Evolutionary conservation across 2,329 filamentous ascomycete genomes (phyloP), one percentile per base, ranked within the genome.

Genomic region (Keithomyces neogunnii): DNA sequence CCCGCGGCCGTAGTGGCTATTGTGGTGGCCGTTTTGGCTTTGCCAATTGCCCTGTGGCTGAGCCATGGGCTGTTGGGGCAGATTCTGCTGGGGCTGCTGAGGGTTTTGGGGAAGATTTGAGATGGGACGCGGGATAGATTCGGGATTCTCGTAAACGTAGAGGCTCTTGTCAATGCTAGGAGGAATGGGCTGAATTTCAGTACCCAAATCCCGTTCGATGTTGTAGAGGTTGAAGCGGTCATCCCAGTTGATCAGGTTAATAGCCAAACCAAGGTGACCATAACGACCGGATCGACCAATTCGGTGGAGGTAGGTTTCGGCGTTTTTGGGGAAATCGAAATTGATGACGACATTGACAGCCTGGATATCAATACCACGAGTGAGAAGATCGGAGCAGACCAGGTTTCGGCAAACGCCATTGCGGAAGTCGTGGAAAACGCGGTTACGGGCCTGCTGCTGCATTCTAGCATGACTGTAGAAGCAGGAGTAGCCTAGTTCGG

Each of bases 261-360:
- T 99, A 57, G 95, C 95, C 59, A 99, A 77, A 80, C 93, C 93
- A 64, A 97, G 80, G 72, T 99, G 93, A 59, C 93, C 93, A 67
- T 96, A 99, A 59, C 93, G 89, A 59, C 93, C 93, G 48, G 93
- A 99, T 66, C 93, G 89, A 76, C 93, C 93, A 66, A 99, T 99
- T 60, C 93, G 89, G 73, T 99, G 93, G 52, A 99, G 84, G 66
- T 99, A 99, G 0, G 93, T 99, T 73, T 99, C 93, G 13, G 93
- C 95, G 63, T 99, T 99, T 76, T 99, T 99, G 50, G 93, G 93
- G 69, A 99, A 99, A 65, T 99, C 93, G 64, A 99, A 99, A 75
- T 99, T 99, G 81, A 99, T 99, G 66, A 99, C 93, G 51, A 99
- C 93, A 62, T 99, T 99, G 65, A 99, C 93, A 50, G 93, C 93